Conservation (phyloP, 768 basidiomycete species). For the Pleurotus sapidus region DNA sequence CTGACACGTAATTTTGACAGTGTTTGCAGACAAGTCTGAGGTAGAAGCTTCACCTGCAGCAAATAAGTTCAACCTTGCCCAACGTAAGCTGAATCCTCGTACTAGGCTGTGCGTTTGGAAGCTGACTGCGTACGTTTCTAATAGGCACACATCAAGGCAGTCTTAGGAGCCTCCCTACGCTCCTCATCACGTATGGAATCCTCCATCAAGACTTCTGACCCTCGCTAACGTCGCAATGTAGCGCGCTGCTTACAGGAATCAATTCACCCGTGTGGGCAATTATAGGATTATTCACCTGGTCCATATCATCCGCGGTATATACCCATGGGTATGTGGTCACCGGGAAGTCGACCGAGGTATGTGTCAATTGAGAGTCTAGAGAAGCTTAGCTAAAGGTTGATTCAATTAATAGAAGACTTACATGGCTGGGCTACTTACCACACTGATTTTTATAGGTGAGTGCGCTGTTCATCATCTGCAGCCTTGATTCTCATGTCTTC, state of each 20-base stretch:
- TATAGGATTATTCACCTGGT: constrained; percentile 32
- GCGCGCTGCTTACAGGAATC: constrained; percentile 37
- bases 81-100: constrained; percentile 40
- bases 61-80: constrained; percentile 64
- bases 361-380: too few species aligned
- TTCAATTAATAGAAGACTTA: too few species aligned
- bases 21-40: constrained; percentile 68
- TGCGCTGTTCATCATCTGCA: too few species aligned
- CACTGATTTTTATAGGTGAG: too few species aligned
- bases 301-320: constrained; percentile 39
- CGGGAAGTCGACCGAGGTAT: constrained; percentile 42
- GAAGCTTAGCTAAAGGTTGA: too few species aligned
- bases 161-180: constrained; percentile 44
- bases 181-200: constrained; percentile 38
- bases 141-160: constrained; percentile 72
- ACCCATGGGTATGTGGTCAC: constrained; percentile 40
- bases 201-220: too few species aligned
- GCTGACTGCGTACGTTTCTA: neutral
- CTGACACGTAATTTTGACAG: constrained; percentile 25
- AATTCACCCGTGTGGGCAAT: constrained; percentile 41
- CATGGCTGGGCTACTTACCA: too few species aligned
- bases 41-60: constrained; percentile 49
- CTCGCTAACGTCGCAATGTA: constrained; percentile 11
- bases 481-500: too few species aligned
- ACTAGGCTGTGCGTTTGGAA: too few species aligned